phyloP scores from a whole-genome alignment of 2,329 filamentous ascomycete genomes.

The Cryphonectria radicalis region DNA sequence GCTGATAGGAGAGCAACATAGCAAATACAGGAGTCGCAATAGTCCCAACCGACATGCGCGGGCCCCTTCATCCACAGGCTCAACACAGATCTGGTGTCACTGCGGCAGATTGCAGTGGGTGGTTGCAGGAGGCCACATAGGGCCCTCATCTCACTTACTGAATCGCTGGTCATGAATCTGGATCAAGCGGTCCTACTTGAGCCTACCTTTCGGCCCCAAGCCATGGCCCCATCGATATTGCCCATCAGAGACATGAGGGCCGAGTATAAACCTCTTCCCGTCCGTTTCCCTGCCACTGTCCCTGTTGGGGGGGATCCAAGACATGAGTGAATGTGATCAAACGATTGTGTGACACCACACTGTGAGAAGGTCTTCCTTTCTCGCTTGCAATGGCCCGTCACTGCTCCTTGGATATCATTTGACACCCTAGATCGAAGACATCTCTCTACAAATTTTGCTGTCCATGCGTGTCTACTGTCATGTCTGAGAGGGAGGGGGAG shows the following conservation, averaged over 20 bases:
- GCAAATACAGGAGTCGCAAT: conserved; percentile 12
- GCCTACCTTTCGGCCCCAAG: conserved; percentile 18
- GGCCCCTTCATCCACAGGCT: conserved; percentile 10
- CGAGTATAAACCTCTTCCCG: conserved; percentile 22
- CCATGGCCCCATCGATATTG: conserved; percentile 14
- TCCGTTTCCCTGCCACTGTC: conserved; percentile 18
- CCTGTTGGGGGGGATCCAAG: conserved; percentile 24
- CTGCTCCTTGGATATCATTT: conserved; percentile 22
- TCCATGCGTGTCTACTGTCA: conserved; percentile 12
- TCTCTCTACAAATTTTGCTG: conserved; percentile 26
- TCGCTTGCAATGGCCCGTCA: conserved; percentile 30
- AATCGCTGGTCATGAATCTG: conserved; percentile 28
- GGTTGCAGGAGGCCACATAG: conserved; percentile 25
- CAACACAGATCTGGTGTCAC: conserved; percentile 32
- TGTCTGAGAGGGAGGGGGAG: background rate
- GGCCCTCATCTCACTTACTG: conserved; percentile 29
- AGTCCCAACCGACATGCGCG: background rate
- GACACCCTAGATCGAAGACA: conserved; percentile 30
- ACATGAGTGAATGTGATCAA: conserved; percentile 29
- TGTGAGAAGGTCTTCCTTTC: conserved; percentile 28
- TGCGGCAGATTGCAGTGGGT: conserved; percentile 31
- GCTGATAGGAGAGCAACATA: conserved; percentile 12
- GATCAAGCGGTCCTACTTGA: conserved; percentile 28
- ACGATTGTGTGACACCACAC: conserved; percentile 26
- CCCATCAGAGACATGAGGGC: conserved; percentile 18